Evolutionary conservation across 805 yeast genomes (phyloP), one percentile per base, ranked within the genome.

Genomic region (Metschnikowia arizonensis): DNA sequence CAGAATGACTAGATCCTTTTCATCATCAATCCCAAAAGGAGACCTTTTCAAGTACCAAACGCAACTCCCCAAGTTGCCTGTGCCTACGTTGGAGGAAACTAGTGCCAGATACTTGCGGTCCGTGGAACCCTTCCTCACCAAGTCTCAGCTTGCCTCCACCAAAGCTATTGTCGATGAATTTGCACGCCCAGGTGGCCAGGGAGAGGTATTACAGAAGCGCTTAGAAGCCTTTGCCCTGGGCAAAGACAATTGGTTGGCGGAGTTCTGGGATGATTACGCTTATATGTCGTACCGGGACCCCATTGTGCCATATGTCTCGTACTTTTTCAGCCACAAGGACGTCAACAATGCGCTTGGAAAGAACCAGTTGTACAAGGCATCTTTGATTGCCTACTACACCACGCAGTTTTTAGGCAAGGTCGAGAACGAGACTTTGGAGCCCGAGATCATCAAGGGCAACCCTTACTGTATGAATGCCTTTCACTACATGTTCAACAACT

Each of bases 391-490:
- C 32, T 73, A 77, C 40, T 80, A 85, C 47, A 81, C 86, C 17
- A 69, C 85, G 30, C 74, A 80, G 51, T 91, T 88, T 63, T 77
- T 81, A 72, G 74, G 74, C 48, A 61, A 76, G 40, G 74, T 88
- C 46, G 91, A 85, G 60, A 68, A 68, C 49, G 90, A 87, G 65
- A 71, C 85, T 12, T 73, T 91, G 55, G 88, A 83, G 46, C 87
- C 96, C 4, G 98, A 91, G 65, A 70, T 88, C 61, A 69, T 77
- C 55, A 85, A 80, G 67, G 83, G 81, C 43, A 73, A 73, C 53
- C 96, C 97, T n/a, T 85, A 81, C 61, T 91, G 97, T 68, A 91
- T 91, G 98, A 89, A 88, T 64, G 83, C 95, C 28, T 90, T 88
- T 77, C 79, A 79, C 59, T 79, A 81, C 71, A 85, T 91, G 96